phyloP scores from a whole-genome alignment of 2,329 filamentous ascomycete species.

The Phoma sp. region DNA sequence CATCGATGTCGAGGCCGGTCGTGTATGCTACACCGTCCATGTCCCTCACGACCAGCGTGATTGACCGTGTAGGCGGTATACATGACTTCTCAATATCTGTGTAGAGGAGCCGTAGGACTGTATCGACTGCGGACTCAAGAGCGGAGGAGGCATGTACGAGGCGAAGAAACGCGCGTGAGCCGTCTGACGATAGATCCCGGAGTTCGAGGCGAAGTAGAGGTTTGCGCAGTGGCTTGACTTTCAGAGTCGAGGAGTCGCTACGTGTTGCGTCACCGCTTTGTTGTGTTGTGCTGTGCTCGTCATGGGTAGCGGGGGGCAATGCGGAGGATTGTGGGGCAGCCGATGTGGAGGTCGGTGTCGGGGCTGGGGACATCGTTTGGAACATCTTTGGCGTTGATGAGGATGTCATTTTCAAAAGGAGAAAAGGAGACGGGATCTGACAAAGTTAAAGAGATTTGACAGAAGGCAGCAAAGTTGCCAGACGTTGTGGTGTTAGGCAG shows the following conservation, averaged over 20 bases:
- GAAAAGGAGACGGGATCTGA: no score
- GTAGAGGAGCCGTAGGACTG: slow-evolving; percentile 79
- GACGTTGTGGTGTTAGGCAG: slow-evolving; percentile 4
- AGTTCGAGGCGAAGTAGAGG: slow-evolving; percentile 58
- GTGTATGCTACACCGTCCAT: slow-evolving; percentile 92
- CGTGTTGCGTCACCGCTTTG: neutral
- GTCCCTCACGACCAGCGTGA: slow-evolving; percentile 80
- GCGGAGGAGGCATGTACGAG: slow-evolving; percentile 68
- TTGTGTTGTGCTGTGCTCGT: slow-evolving; percentile 5
- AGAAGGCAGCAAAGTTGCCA: neutral
- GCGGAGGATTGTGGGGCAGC: slow-evolving; percentile 40
- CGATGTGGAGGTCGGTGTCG: slow-evolving; percentile 19
- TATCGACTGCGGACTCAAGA: slow-evolving; percentile 68
- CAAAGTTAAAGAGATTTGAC: neutral
- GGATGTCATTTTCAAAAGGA: slow-evolving; percentile 33
- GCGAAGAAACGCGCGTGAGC: slow-evolving; percentile 71
- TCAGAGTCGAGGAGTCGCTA: slow-evolving; percentile 5
- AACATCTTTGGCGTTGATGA: slow-evolving; percentile 43
- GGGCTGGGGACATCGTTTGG: slow-evolving; percentile 44
- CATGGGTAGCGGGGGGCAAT: slow-evolving; percentile 29
- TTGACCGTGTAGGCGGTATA: slow-evolving; percentile 75
- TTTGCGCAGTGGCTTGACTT: slow-evolving; percentile 42
- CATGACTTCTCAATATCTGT: slow-evolving; percentile 31
- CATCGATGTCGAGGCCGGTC: slow-evolving; percentile 77
- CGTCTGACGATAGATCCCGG: slow-evolving; percentile 62